Evolutionary conservation across 108 stramenopile genomes (phyloP).

Genomic region (Seminavis robusta): DNA sequence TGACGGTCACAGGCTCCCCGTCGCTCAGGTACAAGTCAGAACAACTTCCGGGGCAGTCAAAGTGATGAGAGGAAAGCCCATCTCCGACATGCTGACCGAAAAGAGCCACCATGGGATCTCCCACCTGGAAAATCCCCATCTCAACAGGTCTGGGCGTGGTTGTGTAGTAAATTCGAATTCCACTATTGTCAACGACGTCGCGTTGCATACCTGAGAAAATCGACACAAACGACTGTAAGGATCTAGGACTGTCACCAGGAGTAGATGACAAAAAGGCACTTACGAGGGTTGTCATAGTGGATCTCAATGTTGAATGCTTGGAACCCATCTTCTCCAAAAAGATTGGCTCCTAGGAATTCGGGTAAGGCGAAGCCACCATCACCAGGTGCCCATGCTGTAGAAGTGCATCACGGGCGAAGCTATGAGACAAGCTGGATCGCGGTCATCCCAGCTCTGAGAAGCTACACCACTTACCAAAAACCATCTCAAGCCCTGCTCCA

Average conservation of each 20-base stretch:
- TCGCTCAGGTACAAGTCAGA: conserved; percentile 14
- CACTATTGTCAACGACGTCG: conserved; percentile 41
- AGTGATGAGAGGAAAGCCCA: conserved; percentile 31
- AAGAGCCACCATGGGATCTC: conserved; percentile 40
- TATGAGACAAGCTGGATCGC: too few relatives aligned
- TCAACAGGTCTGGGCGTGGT: conserved; percentile 27
- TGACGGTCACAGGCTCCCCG: conserved; percentile 33
- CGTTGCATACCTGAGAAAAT: too few relatives aligned
- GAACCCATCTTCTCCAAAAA: conserved; percentile 29
- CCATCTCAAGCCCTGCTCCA: conserved; percentile 1
- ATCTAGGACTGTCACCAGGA: too few relatives aligned
- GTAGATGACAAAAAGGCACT: too few relatives aligned
- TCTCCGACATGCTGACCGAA: conserved; percentile 19
- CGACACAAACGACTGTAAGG: too few relatives aligned
- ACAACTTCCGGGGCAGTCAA: conserved; percentile 42
- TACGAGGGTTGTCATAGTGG: conserved; percentile 54
- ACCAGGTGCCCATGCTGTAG: conserved; percentile 60
- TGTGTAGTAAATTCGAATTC: conserved; percentile 46
- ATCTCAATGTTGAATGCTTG: conserved; percentile 25
- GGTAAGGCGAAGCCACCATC: conserved; percentile 27
- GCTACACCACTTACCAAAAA: conserved; percentile 4
- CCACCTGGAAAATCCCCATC: conserved; percentile 34
- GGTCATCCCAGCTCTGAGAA: too few relatives aligned
- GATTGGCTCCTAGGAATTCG: conserved; percentile 31
- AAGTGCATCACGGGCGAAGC: too few relatives aligned